Conservation (phyloP, 768 basidiomycete genomes). For the Boletus vermiculosoides region DNA sequence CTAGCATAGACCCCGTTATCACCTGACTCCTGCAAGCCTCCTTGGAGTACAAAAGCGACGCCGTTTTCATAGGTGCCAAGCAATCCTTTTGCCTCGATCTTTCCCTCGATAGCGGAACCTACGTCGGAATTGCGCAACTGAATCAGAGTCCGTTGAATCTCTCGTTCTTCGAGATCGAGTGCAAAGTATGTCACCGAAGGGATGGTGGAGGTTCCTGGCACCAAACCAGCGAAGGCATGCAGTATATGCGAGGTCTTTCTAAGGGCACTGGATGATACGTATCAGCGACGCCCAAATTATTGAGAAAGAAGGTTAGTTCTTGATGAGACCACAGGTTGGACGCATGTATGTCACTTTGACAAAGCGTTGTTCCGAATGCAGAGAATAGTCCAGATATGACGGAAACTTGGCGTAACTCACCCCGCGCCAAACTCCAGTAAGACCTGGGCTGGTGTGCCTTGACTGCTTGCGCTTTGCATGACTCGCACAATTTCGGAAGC, state of each 20-base stretch:
- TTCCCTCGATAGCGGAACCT: constrained; percentile 61
- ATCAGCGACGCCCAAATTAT: constrained; percentile 10
- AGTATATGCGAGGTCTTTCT: constrained; percentile 89
- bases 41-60: constrained; percentile 68
- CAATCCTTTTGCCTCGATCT: constrained; percentile 78
- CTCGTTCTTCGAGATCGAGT: constrained; percentile 86
- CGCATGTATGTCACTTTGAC: background rate
- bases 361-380: background rate
- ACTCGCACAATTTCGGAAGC: constrained; percentile 70
- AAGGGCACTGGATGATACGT: constrained; percentile 53
- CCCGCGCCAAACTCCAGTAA: constrained; percentile 94
- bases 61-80: constrained; percentile 93
- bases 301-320: background rate
- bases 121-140: constrained; percentile 63
- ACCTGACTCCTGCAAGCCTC: constrained; percentile 19
- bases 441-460: constrained; percentile 45
- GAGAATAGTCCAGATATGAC: background rate
- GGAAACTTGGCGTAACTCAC: constrained; percentile 44
- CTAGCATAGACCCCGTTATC: constrained; percentile 4
- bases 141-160: constrained; percentile 76
- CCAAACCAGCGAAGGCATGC: constrained; percentile 59
- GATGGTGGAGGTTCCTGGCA: constrained; percentile 33
- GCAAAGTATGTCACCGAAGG: constrained; percentile 82
- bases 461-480: constrained; percentile 51
- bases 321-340: background rate